Conservation (phyloP, 768 basidiomycete genomes). For the Tephrocybe sp. region DNA sequence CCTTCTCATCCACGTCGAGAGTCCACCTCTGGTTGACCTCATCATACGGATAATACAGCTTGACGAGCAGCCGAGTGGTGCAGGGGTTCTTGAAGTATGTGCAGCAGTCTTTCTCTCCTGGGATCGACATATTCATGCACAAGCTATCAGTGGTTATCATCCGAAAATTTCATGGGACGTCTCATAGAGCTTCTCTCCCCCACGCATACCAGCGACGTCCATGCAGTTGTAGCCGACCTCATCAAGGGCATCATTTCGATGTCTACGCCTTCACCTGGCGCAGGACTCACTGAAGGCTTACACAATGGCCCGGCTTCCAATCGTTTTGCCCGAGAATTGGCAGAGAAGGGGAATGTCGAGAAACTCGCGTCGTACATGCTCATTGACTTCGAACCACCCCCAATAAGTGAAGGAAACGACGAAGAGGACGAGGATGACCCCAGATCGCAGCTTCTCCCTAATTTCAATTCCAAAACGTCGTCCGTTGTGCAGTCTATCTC, state of each 20-base stretch:
- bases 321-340: conserved; percentile 86
- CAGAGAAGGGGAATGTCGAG: conserved; percentile 65
- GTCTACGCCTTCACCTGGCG: conserved; percentile 83
- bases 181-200: conserved; percentile 86
- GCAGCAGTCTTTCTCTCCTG: conserved; percentile 22
- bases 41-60: conserved; percentile 88
- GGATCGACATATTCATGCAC: conserved; percentile 11
- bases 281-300: conserved; percentile 67
- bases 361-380: conserved; percentile 79
- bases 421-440: conserved; percentile 21
- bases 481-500: conserved; percentile 86
- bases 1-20: conserved; percentile 82
- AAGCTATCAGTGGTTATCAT: conserved; percentile 76
- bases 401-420: conserved; percentile 17
- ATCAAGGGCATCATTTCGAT: conserved; percentile 94
- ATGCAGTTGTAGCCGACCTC: conserved; percentile 85
- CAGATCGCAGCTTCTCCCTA: conserved; percentile 26
- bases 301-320: conserved; percentile 79
- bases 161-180: conserved; percentile 77
- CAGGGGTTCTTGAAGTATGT: conserved; percentile 86
- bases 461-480: conserved; percentile 61
- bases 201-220: conserved; percentile 67
- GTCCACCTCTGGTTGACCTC: conserved; percentile 89
- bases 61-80: conserved; percentile 79
- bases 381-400: conserved; percentile 48